Conservation (phyloP, 208 protist species). For the Trypanosoma scelopori region DNA sequence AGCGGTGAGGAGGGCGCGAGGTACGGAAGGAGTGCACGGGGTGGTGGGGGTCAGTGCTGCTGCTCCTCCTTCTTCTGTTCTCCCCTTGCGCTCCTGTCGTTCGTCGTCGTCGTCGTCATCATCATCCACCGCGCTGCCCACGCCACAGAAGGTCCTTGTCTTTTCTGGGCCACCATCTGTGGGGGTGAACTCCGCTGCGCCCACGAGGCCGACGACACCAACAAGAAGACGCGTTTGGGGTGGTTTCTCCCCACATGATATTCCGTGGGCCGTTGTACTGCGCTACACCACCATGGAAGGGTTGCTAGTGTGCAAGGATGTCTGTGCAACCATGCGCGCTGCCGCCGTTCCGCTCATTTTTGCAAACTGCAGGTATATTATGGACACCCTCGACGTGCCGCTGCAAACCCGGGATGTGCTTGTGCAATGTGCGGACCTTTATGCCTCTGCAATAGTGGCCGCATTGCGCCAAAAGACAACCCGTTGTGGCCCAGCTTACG, state of each 20-base stretch:
- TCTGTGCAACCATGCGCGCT: background rate
- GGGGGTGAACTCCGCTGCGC: background rate
- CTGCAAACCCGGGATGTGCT: slow-evolving; percentile 7
- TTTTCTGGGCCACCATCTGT: too few relatives aligned
- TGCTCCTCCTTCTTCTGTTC: too few relatives aligned
- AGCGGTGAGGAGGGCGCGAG: too few relatives aligned
- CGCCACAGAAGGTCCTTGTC: too few relatives aligned
- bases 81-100: too few relatives aligned
- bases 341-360: slow-evolving; percentile 14
- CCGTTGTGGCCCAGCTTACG: background rate
- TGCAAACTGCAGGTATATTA: slow-evolving; percentile 19
- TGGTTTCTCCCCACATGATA: background rate
- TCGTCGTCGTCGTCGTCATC: too few relatives aligned
- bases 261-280: slow-evolving; percentile 18
- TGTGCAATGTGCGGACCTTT: background rate
- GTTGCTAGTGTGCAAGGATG: background rate
- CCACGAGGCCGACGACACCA: background rate
- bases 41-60: too few relatives aligned
- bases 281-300: slow-evolving; percentile 16
- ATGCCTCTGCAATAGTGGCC: slow-evolving; percentile 10
- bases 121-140: too few relatives aligned
- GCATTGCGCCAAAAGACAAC: background rate
- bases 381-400: slow-evolving; percentile 20
- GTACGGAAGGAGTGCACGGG: too few relatives aligned
- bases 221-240: background rate